Evolutionary conservation across 1,284 basidiomycete genomes (phyloP).

Genomic region (Ustilago curta): DNA sequence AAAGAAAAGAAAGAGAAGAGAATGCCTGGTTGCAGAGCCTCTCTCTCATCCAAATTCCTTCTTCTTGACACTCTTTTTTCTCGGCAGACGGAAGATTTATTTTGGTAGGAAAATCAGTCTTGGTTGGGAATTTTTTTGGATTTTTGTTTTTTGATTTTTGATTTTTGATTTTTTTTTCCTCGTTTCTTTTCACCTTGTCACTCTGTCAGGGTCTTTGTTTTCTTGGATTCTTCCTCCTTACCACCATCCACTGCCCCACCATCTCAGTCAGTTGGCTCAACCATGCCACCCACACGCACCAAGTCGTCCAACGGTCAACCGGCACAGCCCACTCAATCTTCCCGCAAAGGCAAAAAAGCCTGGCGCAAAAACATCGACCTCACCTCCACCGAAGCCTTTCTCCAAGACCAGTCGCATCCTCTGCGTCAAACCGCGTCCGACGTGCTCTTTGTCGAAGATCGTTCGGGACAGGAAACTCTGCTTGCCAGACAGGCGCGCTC

Average conservation of each 20-base stretch:
- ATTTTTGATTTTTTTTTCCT: constrained; percentile 11
- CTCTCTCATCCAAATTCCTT: not conserved
- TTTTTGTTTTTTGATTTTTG: not conserved
- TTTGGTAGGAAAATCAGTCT: not conserved
- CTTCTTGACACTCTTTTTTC: constrained; percentile 5
- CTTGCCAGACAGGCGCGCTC: constrained; percentile 57
- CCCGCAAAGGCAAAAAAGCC: constrained; percentile 87
- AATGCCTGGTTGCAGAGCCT: constrained; percentile 1
- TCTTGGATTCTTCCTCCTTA: not conserved
- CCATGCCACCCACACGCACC: constrained; percentile 37
- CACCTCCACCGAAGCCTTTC: constrained; percentile 49
- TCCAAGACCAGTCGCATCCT: constrained; percentile 56
- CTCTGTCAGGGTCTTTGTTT: constrained; percentile 8
- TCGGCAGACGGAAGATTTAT: constrained; percentile 8
- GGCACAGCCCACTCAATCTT: constrained; percentile 74
- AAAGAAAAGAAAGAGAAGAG: not conserved
- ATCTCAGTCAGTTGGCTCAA: not conserved
- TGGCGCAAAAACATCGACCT: constrained; percentile 83
- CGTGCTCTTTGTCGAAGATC: constrained; percentile 43
- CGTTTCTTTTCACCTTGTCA: not conserved
- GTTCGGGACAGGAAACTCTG: constrained; percentile 71
- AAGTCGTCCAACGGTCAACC: constrained; percentile 41
- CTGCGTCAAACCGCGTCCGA: constrained; percentile 38
- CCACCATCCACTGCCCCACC: not conserved
- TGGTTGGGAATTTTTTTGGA: too few relatives aligned